Evolutionary conservation across 2,329 filamentous ascomycete genomes (phyloP), one percentile per base, ranked within the genome.

Genomic region (Bisporella sp.): DNA sequence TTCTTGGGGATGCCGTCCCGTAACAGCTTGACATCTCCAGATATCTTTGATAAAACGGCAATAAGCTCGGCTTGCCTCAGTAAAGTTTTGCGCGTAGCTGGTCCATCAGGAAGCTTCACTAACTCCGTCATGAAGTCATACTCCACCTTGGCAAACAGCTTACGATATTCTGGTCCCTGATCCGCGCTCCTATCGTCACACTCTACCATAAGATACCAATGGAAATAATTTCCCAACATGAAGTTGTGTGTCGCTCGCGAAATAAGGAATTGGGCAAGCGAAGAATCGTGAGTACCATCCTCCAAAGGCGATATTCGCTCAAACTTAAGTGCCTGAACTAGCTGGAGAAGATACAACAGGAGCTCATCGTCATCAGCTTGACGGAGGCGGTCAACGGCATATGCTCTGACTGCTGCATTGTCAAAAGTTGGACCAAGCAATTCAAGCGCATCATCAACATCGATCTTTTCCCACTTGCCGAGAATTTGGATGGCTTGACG

Each of bases 151-250:
- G 88, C 85, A 68, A 96, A 99, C 13, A 97, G 82, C 55, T 88
- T 87, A 43, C 88, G 85, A 63, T 92, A 86, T 50, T 84, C 82
- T 4, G 81, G 75, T 28, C 82, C 78, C 59, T 91, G 88, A 41
- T 89, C 85, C 4, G 82, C 81, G 57, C 86, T 90, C 52, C 62
- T 61, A 41, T 77, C 74, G 65, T 96, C 92, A 59, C 91, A 95
- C 69, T 99, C 95, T 1, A 99, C 93, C 84, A 96, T 96, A 2
- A 99, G 76, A 67, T 97, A 99, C 93, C 93, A 99, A 67, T 96
- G 89, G 48, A 99, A 81, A 69, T 95, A 96, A 65, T 95, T 99
- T 31, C 92, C 93, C 1, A 99, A 77, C 53, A 87, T 85, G 62
- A 96, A 88, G 63, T 95, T 97, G 54, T 85, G 82, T 11, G 88